phyloP scores from a whole-genome alignment of 2,329 filamentous ascomycete genomes.

The Colletotrichum sidae region DNA sequence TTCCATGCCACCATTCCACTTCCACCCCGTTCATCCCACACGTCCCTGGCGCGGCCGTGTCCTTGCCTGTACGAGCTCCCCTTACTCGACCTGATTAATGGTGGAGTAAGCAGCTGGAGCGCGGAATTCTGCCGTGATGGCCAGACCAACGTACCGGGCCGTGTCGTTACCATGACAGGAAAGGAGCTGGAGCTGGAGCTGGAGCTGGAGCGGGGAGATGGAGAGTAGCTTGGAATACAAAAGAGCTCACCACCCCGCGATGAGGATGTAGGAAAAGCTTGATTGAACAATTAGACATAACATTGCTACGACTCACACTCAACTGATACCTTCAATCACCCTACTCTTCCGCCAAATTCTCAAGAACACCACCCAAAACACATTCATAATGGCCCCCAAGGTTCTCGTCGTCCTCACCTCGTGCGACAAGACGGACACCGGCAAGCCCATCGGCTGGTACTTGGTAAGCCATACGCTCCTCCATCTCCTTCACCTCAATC shows the following conservation, averaged over 20 bases:
- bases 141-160: conserved; percentile 1
- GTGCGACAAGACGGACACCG: conserved; percentile 59
- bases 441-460: conserved; percentile 76
- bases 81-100: conserved; percentile 4
- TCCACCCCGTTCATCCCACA: neutral
- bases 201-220: conserved; percentile 1
- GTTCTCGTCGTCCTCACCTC: conserved; percentile 80
- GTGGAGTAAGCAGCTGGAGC: conserved; percentile 20
- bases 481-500: neutral
- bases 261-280: no score
- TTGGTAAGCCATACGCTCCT: conserved; percentile 58
- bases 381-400: conserved; percentile 54
- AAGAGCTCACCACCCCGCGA: conserved; percentile 22
- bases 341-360: neutral
- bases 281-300: accelerated
- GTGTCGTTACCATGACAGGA: no score
- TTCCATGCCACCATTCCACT: neutral
- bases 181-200: conserved; percentile 10
- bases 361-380: neutral
- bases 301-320: neutral
- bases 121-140: conserved; percentile 25
- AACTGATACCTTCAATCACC: conserved; percentile 16
- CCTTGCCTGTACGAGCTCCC: neutral
- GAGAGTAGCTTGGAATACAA: conserved; percentile 17
- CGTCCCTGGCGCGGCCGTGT: neutral